phyloP scores from a whole-genome alignment of 257 asterid species.

The Solanum okadae region DNA sequence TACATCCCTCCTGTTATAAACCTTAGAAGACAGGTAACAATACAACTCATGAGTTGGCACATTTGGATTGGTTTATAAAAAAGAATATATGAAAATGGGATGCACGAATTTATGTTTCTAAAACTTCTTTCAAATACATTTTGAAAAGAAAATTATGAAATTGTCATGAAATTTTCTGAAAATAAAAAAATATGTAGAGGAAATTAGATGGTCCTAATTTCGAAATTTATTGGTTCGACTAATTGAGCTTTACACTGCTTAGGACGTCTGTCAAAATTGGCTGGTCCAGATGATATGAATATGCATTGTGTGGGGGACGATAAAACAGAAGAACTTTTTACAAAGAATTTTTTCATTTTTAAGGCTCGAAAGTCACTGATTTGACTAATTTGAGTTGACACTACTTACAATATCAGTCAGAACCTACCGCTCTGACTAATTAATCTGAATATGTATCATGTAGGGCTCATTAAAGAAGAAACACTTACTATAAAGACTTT shows the following conservation, averaged over 20 bases:
- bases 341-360: background rate
- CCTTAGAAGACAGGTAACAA: conserved; percentile 26
- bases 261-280: background rate
- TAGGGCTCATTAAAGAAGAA: background rate
- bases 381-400: background rate
- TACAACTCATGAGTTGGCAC: conserved; percentile 23
- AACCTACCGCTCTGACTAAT: background rate
- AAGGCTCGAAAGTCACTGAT: background rate
- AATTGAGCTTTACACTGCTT: background rate
- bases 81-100: conserved; percentile 31
- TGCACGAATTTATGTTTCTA: conserved; percentile 37
- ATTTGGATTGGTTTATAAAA: conserved; percentile 22
- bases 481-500: background rate
- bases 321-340: background rate
- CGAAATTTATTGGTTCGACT: accelerated
- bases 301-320: background rate
- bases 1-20: conserved; percentile 15
- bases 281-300: background rate
- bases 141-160: background rate
- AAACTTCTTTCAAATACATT: background rate
- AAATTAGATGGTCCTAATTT: background rate
- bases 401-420: accelerated
- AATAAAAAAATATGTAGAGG: background rate
- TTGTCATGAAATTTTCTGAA: background rate
- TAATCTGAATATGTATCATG: background rate